phyloP scores from a whole-genome alignment of 768 basidiomycete species.

The Fistulinella prunicolor region DNA sequence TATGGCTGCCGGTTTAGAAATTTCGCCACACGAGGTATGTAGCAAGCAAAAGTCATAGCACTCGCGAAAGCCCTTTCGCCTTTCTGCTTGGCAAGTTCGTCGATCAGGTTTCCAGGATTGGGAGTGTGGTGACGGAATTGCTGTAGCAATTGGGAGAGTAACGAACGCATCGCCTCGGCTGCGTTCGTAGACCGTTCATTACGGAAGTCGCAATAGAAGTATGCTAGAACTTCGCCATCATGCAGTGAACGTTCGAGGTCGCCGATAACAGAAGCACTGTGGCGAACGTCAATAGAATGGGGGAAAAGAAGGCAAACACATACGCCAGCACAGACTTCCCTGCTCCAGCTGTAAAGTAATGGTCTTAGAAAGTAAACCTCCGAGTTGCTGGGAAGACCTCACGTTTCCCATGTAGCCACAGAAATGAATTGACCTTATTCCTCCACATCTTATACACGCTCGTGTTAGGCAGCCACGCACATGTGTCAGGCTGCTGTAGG shows the following conservation, averaged over 20 bases:
- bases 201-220: slow-evolving; percentile 24
- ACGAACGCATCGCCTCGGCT: no score
- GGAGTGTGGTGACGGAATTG: background rate
- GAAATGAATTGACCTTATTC: background rate
- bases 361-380: background rate
- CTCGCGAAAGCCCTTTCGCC: background rate
- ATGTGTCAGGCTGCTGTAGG: slow-evolving; percentile 7
- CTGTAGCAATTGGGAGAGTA: slow-evolving; percentile 14
- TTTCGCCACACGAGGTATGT: slow-evolving; percentile 1
- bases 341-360: slow-evolving; percentile 3
- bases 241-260: background rate
- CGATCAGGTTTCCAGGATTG: background rate
- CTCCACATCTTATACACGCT: slow-evolving; percentile 6
- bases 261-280: slow-evolving; percentile 15
- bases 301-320: background rate
- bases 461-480: slow-evolving; percentile 9
- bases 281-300: background rate
- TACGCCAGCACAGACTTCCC: slow-evolving; percentile 19
- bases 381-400: background rate
- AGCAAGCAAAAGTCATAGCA: background rate
- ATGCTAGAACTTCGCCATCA: slow-evolving; percentile 3
- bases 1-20: background rate
- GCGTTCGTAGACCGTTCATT: no score
- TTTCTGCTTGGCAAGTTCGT: background rate
- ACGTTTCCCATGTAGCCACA: slow-evolving; percentile 20